Conservation (phyloP, 805 yeast species). For the Suhomyces pyralidae region DNA sequence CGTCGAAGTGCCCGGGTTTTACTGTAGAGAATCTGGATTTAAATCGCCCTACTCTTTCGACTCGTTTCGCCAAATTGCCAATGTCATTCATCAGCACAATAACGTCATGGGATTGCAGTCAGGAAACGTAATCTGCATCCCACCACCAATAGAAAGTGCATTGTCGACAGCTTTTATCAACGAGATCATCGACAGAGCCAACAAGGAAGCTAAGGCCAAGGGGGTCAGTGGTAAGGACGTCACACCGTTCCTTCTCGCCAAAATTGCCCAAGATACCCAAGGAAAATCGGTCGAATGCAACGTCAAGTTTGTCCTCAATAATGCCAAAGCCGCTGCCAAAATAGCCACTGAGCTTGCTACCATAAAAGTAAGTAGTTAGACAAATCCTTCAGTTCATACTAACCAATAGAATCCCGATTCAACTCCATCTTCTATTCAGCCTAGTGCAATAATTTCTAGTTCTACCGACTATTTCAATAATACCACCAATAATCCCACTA, state of each 20-base stretch:
- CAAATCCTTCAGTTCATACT: neutral
- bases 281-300: slow-evolving; percentile 73
- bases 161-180: slow-evolving; percentile 52
- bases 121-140: slow-evolving; percentile 80
- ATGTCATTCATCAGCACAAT: slow-evolving; percentile 46
- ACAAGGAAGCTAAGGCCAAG: slow-evolving; percentile 47
- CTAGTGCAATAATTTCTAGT: neutral
- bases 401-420: slow-evolving; percentile 1
- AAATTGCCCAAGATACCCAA: slow-evolving; percentile 62
- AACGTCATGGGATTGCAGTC: slow-evolving; percentile 49
- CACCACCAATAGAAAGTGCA: slow-evolving; percentile 69
- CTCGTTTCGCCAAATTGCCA: slow-evolving; percentile 59
- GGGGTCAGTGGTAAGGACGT: slow-evolving; percentile 68
- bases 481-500: slow-evolving; percentile 8
- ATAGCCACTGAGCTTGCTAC: slow-evolving; percentile 56
- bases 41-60: slow-evolving; percentile 63
- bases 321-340: slow-evolving; percentile 64
- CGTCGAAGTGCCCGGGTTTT: slow-evolving; percentile 72
- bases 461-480: neutral
- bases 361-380: slow-evolving; percentile 23
- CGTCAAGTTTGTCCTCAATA: slow-evolving; percentile 71
- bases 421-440: neutral
- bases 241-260: slow-evolving; percentile 72
- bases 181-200: slow-evolving; percentile 56
- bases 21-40: slow-evolving; percentile 71